Evolutionary conservation across 208 protist genomes (phyloP), one percentile per base, ranked within the genome.

Genomic region (Polymyxa betae): DNA sequence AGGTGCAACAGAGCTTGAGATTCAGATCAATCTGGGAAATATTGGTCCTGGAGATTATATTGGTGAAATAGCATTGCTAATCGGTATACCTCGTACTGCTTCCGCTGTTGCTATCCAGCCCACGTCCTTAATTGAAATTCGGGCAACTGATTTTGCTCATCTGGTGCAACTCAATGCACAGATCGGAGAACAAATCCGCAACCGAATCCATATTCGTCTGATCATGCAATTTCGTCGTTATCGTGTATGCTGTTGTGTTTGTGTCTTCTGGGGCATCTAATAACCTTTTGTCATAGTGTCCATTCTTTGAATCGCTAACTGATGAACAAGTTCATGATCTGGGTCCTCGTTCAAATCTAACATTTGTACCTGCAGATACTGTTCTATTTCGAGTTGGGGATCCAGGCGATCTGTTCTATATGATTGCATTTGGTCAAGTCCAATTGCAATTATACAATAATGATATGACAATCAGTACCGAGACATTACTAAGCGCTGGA

Each of bases 261-360:
- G 24, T 60, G 12, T 5, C 24, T 60, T 60, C 49, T 5, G 12
- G 49, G 12, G 5, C 49, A 60, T 24, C 49, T 60, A 60, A 29
- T 24, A 5, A 60, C 49, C 5, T 60, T 60, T 60, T n/a, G n/a
- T n/a, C n/a, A n/a, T 32, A 82, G 72, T 35, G 72, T 12, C 72
- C 72, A n/a, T 82, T 82, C n/a, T 82, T 82, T 43, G 72, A 35
- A 43, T 40, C 72, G 72, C 72, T 82, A n/a, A 45, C 72, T n/a
- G 72, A 82, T n/a, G 72, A 5, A 20, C 16, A 82, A n/a, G 5
- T 82, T 5, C 5, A 5, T 35, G 72, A 82, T 20, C n/a, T 82
- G 5, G 72, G 72, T 43, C n/a, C 72, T 5, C 16, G 5, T 12
- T 38, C 72, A n/a, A 82, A 82, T 35, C 72, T 82, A 35, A 40